Evolutionary conservation across 768 basidiomycete genomes (phyloP), one percentile per base, ranked within the genome.

Genomic region (Pleurotus platypus): DNA sequence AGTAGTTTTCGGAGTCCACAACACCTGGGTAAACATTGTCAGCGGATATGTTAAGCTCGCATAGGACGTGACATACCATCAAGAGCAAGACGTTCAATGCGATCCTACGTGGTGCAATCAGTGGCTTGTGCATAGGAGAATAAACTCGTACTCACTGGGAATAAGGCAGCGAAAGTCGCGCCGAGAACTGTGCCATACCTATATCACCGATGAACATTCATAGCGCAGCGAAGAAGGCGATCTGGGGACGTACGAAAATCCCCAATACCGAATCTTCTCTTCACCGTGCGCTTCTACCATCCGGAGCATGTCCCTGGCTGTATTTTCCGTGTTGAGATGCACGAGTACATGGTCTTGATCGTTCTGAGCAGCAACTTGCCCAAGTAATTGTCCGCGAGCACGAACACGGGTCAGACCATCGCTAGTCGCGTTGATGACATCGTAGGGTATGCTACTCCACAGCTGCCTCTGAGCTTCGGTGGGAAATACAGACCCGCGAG

Each of bases 291-390:
- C 71, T 48, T 68, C 57, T 3, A 67, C 65, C 30, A 76, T 75
- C 27, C 62, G 61, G 5, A 75, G 57, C 72, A 75, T 75, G 51
- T 75, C 74, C 9, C 67, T 56, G 4, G 73, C 73, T 4, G 71
- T 73, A 46, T 71, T 63, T 3, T 72, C 73, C 1, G 72, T 75
- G 30, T 70, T 74, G 40, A 76, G 67, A 56, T 70, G 67, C 26
- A 54, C 49, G 55, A 74, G 46, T 46, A 63, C 66, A 1, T 67
- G 69, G 24, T 67, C 59, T 35, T 8, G 30, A 38, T 65, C 66
- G 13, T 46, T 49, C 20, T 56, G 49, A 13, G 55, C 60, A 13
- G 72, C 75, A n/a, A 75, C 60, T 42, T 64, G 61, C 9, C 72
- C 69, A 18, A 64, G 40, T 50, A 72, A 57, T 53, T 66, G 64